These are phyloP conservation scores for Ceratocystis ficicola DNA, from an alignment of 2,329 filamentous ascomycete genomes.

Conservation along the genomic window DNA sequence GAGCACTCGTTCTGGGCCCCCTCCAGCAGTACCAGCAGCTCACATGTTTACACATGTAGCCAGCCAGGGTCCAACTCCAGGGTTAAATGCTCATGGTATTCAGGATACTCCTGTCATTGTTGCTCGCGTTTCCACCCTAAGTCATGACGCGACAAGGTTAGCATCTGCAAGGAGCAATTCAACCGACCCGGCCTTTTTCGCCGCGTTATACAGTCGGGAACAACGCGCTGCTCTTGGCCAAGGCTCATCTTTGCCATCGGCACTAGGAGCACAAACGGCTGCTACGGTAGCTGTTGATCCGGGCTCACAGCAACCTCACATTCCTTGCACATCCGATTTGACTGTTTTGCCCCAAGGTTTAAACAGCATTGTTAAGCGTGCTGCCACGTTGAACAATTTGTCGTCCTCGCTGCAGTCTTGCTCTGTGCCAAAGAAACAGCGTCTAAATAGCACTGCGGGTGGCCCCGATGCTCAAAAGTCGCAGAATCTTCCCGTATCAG, in stretches of 20 bases:
- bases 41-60: neutral
- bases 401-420: neutral
- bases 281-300: neutral
- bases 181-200: slow-evolving; percentile 39
- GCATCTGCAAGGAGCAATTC: slow-evolving; percentile 27
- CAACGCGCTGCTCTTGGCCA: slow-evolving; percentile 26
- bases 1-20: neutral
- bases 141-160: slow-evolving; percentile 2
- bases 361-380: neutral
- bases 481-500: neutral
- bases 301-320: neutral
- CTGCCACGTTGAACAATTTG: neutral
- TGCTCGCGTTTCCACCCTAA: neutral
- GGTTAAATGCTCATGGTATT: neutral
- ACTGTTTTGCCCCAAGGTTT: neutral
- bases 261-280: neutral
- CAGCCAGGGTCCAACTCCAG: neutral
- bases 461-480: neutral
- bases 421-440: neutral
- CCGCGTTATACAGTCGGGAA: slow-evolving; percentile 38
- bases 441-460: neutral
- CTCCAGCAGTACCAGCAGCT: neutral
- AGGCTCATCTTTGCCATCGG: neutral
- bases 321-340: neutral
- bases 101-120: neutral